Evolutionary conservation across 768 basidiomycete species (phyloP).

Genomic region (Mycena amicta): DNA sequence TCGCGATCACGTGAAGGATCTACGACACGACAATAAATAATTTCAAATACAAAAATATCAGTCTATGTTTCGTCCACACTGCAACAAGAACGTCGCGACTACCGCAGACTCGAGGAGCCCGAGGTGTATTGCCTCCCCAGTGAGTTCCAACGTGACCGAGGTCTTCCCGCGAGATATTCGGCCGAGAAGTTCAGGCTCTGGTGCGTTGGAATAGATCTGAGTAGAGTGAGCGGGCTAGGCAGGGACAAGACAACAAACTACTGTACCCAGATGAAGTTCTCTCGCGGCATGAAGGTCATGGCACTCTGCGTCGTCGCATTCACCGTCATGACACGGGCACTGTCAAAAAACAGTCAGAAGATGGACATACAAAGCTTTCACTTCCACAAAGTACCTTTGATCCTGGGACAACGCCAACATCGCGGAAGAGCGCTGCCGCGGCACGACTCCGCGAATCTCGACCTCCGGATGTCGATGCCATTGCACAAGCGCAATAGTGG

Average conservation of each 20-base stretch:
- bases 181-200: conserved; percentile 35
- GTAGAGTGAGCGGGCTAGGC: background rate
- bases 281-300: conserved; percentile 15
- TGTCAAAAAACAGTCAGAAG: background rate
- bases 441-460: conserved; percentile 37
- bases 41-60: no score
- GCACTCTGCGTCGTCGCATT: background rate
- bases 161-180: conserved; percentile 36
- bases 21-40: no score
- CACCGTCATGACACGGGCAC: conserved; percentile 11
- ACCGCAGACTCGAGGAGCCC: conserved; percentile 49
- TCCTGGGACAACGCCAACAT: conserved; percentile 45
- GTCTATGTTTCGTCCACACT: conserved; percentile 49
- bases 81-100: conserved; percentile 47
- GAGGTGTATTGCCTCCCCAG: conserved; percentile 45
- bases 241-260: background rate
- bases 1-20: no score
- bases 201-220: conserved; percentile 8
- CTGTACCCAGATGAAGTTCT: conserved; percentile 19
- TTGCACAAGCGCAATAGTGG: conserved; percentile 39
- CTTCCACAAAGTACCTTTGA: conserved; percentile 33
- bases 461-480: conserved; percentile 39
- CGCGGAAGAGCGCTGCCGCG: conserved; percentile 36
- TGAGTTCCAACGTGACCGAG: conserved; percentile 46
- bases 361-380: no score